A percentile compares a stretch with the other conserved stretches of the same genome.
These are phyloP conservation scores for Metrosideros polymorpha DNA, from an alignment of 441 rosid genomes.

Conservation along the genomic window DNA sequence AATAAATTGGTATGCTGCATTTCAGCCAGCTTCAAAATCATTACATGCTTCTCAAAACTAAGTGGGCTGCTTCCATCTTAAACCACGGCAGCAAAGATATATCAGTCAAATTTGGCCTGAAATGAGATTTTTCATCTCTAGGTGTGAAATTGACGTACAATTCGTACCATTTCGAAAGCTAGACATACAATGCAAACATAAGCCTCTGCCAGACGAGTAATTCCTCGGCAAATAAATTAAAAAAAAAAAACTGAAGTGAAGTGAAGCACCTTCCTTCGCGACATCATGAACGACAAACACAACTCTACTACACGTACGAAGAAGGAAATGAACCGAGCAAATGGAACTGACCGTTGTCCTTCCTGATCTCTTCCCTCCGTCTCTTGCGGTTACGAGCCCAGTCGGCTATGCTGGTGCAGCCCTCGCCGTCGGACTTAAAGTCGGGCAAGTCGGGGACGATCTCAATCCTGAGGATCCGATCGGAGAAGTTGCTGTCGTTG, in stretches of 20 bases:
- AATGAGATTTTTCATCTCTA: not conserved
- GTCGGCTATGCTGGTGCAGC: slow-evolving; percentile 10
- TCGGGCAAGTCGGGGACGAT: slow-evolving; percentile 4
- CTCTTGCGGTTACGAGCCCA: slow-evolving; percentile 15
- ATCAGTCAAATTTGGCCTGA: not conserved
- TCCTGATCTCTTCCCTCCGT: slow-evolving; percentile 11
- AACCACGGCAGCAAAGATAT: not conserved
- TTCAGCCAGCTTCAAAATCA: not conserved
- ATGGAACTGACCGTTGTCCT: slow-evolving; percentile 1
- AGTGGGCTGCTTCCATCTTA: not conserved
- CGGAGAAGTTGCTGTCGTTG: slow-evolving; percentile 19
- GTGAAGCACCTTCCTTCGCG: not conserved
- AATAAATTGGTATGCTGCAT: not conserved
- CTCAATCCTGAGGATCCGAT: slow-evolving; percentile 11
- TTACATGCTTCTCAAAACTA: not conserved
- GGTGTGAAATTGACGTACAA: not conserved
- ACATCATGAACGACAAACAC: not conserved
- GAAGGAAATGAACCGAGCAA: not conserved
- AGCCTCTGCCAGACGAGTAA: not conserved
- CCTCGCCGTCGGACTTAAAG: slow-evolving; percentile 7
- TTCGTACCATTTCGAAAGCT: not conserved
- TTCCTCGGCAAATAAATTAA: not conserved
- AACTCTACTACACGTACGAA: not conserved
- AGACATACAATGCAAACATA: not conserved
- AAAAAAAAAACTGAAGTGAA: not conserved